Percentiles rank a stretch among this genome's conserved stretches.
These are phyloP conservation scores for Aureobasidium leucospermi DNA, from an alignment of 2,329 filamentous ascomycete species.

Conservation along the genomic window DNA sequence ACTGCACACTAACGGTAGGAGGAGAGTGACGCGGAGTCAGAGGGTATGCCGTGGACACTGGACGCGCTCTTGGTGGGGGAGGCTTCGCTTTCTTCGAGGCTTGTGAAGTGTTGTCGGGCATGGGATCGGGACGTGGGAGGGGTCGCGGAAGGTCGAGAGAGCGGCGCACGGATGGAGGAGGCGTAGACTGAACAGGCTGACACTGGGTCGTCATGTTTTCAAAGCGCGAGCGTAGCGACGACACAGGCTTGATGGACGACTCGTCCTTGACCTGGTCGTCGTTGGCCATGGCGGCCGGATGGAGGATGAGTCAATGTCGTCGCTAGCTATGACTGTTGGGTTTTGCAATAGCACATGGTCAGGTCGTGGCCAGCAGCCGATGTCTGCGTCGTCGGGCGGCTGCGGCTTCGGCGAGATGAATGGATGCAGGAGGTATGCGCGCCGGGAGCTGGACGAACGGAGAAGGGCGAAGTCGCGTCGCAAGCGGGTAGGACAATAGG, in stretches of 20 bases:
- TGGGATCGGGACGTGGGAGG: neutral
- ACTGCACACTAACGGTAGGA: slow-evolving; percentile 61
- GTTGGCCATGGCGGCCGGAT: slow-evolving; percentile 10
- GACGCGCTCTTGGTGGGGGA: slow-evolving; percentile 32
- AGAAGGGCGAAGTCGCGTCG: neutral
- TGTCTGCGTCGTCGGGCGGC: neutral
- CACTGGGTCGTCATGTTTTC: slow-evolving; percentile 55
- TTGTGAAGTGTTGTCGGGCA: slow-evolving; percentile 27
- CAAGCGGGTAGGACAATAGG: neutral
- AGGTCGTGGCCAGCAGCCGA: neutral
- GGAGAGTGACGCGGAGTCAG: slow-evolving; percentile 45
- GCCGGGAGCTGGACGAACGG: neutral
- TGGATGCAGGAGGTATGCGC: neutral
- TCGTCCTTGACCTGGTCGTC: slow-evolving; percentile 46
- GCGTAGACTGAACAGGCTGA: slow-evolving; percentile 11
- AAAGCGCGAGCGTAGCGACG: slow-evolving; percentile 71
- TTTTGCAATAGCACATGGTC: neutral
- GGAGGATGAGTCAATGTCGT: neutral
- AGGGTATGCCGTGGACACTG: slow-evolving; percentile 41
- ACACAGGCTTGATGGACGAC: slow-evolving; percentile 75
- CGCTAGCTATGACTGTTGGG: neutral
- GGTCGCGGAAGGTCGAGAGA: slow-evolving; percentile 36
- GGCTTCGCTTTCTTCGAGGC: slow-evolving; percentile 24
- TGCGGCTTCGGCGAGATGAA: neutral
- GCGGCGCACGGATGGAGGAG: slow-evolving; percentile 18